A percentile compares a stretch with the other conserved stretches of the same genome.
Conservation (phyloP, 345 rosid species). For the Noccaea caerulescens region DNA sequence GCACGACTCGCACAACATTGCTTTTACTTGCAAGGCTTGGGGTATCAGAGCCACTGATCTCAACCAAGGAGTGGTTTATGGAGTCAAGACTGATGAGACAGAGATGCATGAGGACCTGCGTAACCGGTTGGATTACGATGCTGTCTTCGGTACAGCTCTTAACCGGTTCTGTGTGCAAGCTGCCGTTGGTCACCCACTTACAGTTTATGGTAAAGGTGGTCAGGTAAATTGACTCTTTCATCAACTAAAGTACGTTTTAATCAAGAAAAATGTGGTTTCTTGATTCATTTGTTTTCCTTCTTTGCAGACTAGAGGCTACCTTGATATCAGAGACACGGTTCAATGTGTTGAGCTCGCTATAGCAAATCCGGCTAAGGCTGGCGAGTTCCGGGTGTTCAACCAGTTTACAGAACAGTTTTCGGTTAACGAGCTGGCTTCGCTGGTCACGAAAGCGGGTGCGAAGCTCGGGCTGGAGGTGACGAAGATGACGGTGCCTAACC, state of each 20-base stretch:
- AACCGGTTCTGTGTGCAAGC: constrained; percentile 98
- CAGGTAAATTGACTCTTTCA: constrained; percentile 58
- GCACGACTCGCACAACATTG: constrained; percentile 94
- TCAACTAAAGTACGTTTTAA: background rate
- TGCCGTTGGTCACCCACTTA: constrained; percentile 92
- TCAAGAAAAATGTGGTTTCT: too few relatives aligned
- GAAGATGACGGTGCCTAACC: constrained; percentile 80
- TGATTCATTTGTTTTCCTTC: background rate
- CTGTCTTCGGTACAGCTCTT: constrained; percentile 91
- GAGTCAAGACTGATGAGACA: constrained; percentile 89
- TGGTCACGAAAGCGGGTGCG: constrained; percentile 82
- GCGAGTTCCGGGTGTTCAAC: constrained; percentile 91
- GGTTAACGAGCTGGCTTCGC: constrained; percentile 83
- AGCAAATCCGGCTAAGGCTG: constrained; percentile 81
- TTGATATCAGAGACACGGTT: constrained; percentile 95
- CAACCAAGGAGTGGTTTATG: constrained; percentile 98
- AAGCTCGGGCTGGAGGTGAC: constrained; percentile 84
- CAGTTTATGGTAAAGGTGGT: constrained; percentile 97
- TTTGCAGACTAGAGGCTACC: constrained; percentile 95
- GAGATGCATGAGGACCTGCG: constrained; percentile 82
- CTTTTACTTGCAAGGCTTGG: constrained; percentile 99
- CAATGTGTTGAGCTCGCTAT: constrained; percentile 95
- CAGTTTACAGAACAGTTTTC: constrained; percentile 98
- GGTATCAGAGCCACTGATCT: constrained; percentile 97
- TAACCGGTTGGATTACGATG: constrained; percentile 93